Evolutionary conservation across 345 rosid species (phyloP).

Genomic region (Eucalyptus globulus): DNA sequence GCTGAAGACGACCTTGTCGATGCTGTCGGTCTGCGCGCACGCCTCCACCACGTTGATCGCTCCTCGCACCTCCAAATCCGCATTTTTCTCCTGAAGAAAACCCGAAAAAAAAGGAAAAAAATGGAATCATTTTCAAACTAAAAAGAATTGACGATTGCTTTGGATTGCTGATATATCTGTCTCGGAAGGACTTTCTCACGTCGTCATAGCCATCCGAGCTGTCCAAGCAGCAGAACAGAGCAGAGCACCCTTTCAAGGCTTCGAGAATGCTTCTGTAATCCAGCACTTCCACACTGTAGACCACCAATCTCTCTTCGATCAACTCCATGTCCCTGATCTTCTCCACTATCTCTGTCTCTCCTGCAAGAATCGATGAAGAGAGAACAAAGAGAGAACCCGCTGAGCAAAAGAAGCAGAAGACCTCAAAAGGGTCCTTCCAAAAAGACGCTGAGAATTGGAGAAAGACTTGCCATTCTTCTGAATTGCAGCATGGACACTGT

Average conservation of each 20-base stretch:
- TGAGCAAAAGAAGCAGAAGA: not conserved
- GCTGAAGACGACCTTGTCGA: slow-evolving; percentile 54
- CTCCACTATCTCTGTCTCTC: slow-evolving; percentile 46
- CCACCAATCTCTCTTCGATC: slow-evolving; percentile 37
- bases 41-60: slow-evolving; percentile 84
- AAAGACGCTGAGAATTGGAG: not conserved
- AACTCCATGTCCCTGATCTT: slow-evolving; percentile 52
- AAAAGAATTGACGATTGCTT: not conserved
- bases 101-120: not conserved
- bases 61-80: slow-evolving; percentile 75
- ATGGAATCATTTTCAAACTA: not conserved
- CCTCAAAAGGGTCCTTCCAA: not conserved
- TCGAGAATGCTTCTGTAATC: slow-evolving; percentile 75
- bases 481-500: slow-evolving; percentile 67
- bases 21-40: slow-evolving; percentile 57
- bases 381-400: not conserved
- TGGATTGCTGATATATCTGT: not conserved
- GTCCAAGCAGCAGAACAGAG: slow-evolving; percentile 69
- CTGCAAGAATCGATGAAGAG: not conserved
- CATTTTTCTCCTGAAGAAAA: slow-evolving; percentile 29
- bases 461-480: slow-evolving; percentile 42
- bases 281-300: slow-evolving; percentile 49
- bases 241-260: slow-evolving; percentile 59
- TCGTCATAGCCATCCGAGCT: slow-evolving; percentile 59
- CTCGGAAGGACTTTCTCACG: not conserved